Evolutionary conservation across 345 rosid genomes (phyloP), one percentile per base, ranked within the genome.

Genomic region (Draba incana): DNA sequence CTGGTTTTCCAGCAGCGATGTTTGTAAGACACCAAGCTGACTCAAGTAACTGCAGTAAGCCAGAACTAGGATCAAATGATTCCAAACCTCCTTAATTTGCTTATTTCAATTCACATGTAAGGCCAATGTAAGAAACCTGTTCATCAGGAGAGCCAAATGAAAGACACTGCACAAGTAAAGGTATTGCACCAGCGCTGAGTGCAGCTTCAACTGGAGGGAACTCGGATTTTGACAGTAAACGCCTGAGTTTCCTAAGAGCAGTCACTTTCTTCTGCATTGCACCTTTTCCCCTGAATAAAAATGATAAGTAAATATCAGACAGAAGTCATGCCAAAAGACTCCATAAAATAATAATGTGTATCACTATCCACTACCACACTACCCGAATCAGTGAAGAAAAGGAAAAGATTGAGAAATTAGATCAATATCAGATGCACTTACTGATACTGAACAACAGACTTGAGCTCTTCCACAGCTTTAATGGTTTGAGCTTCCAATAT

Each of bases 1-100:
- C 99, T 23, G 89, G 89, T 77, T 84, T 82, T 76, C 99, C 99
- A 28, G 98, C 96, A 23, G 99, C 99, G 8, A 94, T 94, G 66
- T 94, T 94, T 64, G 98, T 94, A 35, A 94, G 97, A 77, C 99
- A 89, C 98, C 97, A 91, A 49, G 98, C 96, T 60, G 97, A 86
- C 87, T 92, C 98, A 65, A 94, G 92, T 78, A 94, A 87, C 98
- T 94, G 93, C 74, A 77, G 71, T 57, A 35, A 53, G 35, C 27
- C n/a, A 75, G 27, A 70, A 69, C 8, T 43, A 41, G 28, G 50
- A 52, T 48, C 14, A 53, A 67, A 25, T 20, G 15, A 47, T 38
- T 8, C n/a, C 42, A 61, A 67, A 28, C 4, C 11, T 46, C 46
- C 51, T 54, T 27, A 38, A 57, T 16, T 15, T 37, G 3, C 60